Conservation (phyloP, 306 rosid species). For the Dryas alaskensis region DNA sequence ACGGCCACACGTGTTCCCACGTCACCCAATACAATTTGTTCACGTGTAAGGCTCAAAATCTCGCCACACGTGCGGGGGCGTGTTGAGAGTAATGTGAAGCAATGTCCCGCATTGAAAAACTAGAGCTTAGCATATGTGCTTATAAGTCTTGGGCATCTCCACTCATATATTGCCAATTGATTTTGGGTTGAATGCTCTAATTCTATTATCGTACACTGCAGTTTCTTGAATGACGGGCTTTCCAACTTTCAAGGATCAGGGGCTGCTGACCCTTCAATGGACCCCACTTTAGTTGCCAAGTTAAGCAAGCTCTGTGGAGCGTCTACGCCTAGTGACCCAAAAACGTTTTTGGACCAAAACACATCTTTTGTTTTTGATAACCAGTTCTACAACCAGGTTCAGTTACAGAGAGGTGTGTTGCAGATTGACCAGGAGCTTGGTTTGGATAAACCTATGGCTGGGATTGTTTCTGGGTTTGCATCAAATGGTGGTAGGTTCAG, state of each 20-base stretch:
- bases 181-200: too few species aligned
- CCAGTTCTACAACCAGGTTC: constrained; percentile 34
- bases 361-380: constrained; percentile 43
- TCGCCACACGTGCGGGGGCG: too few species aligned
- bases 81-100: too few species aligned
- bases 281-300: constrained; percentile 28
- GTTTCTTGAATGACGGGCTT: constrained; percentile 37
- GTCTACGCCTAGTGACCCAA: not conserved
- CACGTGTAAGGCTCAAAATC: too few species aligned
- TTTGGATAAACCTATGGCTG: constrained; percentile 21
- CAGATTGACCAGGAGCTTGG: constrained; percentile 48
- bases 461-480: constrained; percentile 35
- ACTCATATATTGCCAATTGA: too few species aligned
- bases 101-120: too few species aligned
- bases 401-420: constrained; percentile 37
- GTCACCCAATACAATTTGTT: too few species aligned
- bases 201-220: constrained; percentile 24
- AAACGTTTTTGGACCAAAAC: constrained; percentile 47
- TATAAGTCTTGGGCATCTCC: too few species aligned
- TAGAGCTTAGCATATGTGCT: too few species aligned
- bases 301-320: constrained; percentile 19
- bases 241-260: constrained; percentile 19
- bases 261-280: constrained; percentile 39
- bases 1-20: too few species aligned
- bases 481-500: constrained; percentile 15